phyloP scores from a whole-genome alignment of 352 stramenopile species.

The Phytophthora ramorum region DNA sequence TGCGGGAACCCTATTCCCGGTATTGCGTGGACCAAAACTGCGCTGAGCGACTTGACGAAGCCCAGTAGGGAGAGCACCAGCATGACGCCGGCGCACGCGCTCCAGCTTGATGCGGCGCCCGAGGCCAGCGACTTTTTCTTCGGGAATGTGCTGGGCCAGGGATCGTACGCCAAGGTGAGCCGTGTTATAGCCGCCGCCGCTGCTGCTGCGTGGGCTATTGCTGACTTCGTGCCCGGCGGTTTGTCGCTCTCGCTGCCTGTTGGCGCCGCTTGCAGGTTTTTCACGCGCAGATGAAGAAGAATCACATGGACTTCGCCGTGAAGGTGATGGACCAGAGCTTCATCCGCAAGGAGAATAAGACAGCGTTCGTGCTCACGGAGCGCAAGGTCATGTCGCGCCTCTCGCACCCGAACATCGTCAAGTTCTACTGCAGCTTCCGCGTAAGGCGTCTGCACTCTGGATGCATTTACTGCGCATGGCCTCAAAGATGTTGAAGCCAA shows the following conservation, averaged over 20 bases:
- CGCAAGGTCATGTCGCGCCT: conserved; percentile 90
- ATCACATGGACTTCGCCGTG: conserved; percentile 81
- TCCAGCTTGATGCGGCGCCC: conserved; percentile 70
- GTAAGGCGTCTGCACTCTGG: conserved; percentile 39
- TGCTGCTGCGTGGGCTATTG: not conserved
- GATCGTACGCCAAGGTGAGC: conserved; percentile 86
- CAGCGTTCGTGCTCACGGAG: conserved; percentile 92
- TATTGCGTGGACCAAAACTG: not conserved
- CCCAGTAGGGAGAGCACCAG: conserved; percentile 3
- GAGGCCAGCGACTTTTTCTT: conserved; percentile 89
- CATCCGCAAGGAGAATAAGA: conserved; percentile 93
- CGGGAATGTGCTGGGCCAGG: conserved; percentile 85
- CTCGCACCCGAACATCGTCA: conserved; percentile 89
- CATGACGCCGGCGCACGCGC: conserved; percentile 48
- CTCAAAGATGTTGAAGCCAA: not conserved
- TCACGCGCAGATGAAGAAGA: conserved; percentile 87
- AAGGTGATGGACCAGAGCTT: conserved; percentile 94
- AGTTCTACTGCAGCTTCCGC: conserved; percentile 91
- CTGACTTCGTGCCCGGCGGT: not conserved
- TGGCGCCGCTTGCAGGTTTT: conserved; percentile 62
- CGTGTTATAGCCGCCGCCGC: not conserved
- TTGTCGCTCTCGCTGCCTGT: not conserved
- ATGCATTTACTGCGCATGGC: not conserved
- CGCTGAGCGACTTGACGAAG: conserved; percentile 22
- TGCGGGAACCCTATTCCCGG: not conserved